Conservation (phyloP, 306 rosid species). For the Dryas alaskensis region DNA sequence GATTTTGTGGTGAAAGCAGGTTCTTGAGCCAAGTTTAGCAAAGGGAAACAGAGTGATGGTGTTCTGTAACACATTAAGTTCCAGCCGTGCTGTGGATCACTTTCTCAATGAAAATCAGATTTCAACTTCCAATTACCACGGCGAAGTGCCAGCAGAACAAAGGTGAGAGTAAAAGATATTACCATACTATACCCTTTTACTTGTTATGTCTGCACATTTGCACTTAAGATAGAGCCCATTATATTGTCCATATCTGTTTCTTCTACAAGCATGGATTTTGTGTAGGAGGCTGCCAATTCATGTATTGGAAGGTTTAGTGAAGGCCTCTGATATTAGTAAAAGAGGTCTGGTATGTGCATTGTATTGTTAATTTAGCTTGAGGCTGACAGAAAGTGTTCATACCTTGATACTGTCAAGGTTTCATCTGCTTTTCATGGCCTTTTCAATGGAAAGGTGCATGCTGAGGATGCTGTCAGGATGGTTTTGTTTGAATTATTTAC, state of each 20-base stretch:
- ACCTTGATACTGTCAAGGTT: neutral
- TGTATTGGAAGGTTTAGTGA: neutral
- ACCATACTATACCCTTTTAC: neutral
- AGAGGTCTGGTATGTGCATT: neutral
- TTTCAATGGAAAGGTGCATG: neutral
- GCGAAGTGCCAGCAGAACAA: constrained; percentile 93
- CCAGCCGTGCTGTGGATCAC: constrained; percentile 99
- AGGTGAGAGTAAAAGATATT: constrained; percentile 46
- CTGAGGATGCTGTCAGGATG: neutral
- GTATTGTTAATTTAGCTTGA: neutral
- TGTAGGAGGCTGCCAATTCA: neutral
- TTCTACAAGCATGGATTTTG: neutral
- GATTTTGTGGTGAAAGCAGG: constrained; percentile 48
- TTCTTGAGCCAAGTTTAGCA: constrained; percentile 89
- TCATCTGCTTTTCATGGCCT: neutral
- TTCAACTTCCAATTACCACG: constrained; percentile 83
- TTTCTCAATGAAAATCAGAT: constrained; percentile 83
- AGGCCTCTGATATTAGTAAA: neutral
- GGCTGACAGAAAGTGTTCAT: neutral
- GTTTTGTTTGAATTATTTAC: neutral
- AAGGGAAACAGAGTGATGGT: constrained; percentile 94
- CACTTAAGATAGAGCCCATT: neutral
- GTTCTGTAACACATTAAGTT: constrained; percentile 87
- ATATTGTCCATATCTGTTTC: neutral
- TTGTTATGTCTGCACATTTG: neutral